Base-by-base conservation (phyloP, 805 yeast genomes). In the Barnettozyma pratensis region DNA sequence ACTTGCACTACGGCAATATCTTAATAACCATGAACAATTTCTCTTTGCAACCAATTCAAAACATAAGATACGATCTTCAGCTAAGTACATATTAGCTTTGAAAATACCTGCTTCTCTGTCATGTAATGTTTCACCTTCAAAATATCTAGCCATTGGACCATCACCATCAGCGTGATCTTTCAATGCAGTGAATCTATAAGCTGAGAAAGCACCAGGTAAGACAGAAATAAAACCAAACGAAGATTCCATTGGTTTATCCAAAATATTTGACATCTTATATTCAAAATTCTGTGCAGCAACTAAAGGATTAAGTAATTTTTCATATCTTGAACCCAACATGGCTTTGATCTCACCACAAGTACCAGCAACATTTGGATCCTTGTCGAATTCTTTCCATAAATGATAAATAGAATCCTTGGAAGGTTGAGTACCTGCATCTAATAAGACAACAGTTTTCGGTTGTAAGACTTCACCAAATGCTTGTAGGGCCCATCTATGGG, bases 291-390 rank as follows among this genome's bases (percentile, higher is more conserved):
- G 98, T 0, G 97, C 95, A 3, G 98, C 97, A 8, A 92, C 92
- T 48, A 92, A 68, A 7, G 99, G 98, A 62, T 92, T 92, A 12
- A 83, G 54, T 40, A 92, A 69, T 41, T 75, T 72, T 42, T 61
- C 65, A 51, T 73, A 77, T 10, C 71, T 74, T 26, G 71, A 72
- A 3, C 98, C 97, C 46, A 91, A 70, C 65, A 85, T 82, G 0
- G 94, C 95, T 54, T 81, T 84, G 67, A 94, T 92, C 64, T 94
- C 98, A 47, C 99, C 99, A 79, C 99, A 92, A 1, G 97, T 96
- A 37, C 99, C 99, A 3, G 96, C 99, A 25, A 92, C 95, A 46
- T 81, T 77, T 2, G 89, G 85, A 57, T 82, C 76, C 51, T 73
- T 74, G 53, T 79, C 80, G 62, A 92, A 94, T 38, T 91, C 79